A percentile compares a stretch with the other conserved stretches of the same genome.
Evolutionary conservation across 176 grass and related monocot genomes (phyloP).

Genomic region (Hordeum vulgare): DNA sequence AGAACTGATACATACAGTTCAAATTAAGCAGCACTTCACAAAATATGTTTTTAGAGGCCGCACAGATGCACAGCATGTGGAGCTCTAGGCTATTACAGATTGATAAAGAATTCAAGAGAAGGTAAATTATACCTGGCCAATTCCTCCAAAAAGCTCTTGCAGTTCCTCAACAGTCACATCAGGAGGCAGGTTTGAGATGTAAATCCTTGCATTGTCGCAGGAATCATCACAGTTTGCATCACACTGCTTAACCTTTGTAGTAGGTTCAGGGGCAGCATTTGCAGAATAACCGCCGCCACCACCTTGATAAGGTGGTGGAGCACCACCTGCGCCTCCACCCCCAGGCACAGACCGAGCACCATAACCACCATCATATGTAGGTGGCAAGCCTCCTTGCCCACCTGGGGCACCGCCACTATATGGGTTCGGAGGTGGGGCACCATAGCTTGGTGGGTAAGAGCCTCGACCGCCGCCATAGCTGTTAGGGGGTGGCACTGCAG

Average conservation of each 20-base stretch:
- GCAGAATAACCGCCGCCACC: slow-evolving; percentile 27
- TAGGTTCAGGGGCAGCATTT: slow-evolving; percentile 30
- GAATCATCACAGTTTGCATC: slow-evolving; percentile 83
- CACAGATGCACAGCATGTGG: not conserved
- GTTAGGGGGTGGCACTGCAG: slow-evolving; percentile 69
- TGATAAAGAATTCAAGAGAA: not conserved
- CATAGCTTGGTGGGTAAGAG: slow-evolving; percentile 78
- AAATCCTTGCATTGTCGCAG: slow-evolving; percentile 97
- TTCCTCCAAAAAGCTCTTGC: slow-evolving; percentile 91
- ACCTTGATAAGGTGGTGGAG: slow-evolving; percentile 35
- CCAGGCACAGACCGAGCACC: slow-evolving; percentile 36
- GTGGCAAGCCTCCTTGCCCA: slow-evolving; percentile 41
- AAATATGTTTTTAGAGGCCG: not conserved
- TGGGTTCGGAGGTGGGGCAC: slow-evolving; percentile 53
- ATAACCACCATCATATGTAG: slow-evolving; percentile 69
- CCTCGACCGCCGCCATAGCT: slow-evolving; percentile 56
- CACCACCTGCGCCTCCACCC: slow-evolving; percentile 42
- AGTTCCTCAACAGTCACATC: slow-evolving; percentile 92
- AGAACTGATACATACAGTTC: not conserved
- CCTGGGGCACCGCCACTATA: slow-evolving; percentile 41
- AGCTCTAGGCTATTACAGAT: not conserved
- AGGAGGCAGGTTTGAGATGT: slow-evolving; percentile 95
- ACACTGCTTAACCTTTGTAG: slow-evolving; percentile 77
- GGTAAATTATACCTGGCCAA: slow-evolving; percentile 63
- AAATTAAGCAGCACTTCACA: not conserved